Evolutionary conservation across 2,329 filamentous ascomycete genomes (phyloP), one percentile per base, ranked within the genome.

Genomic region (Ascosphaera apis): DNA sequence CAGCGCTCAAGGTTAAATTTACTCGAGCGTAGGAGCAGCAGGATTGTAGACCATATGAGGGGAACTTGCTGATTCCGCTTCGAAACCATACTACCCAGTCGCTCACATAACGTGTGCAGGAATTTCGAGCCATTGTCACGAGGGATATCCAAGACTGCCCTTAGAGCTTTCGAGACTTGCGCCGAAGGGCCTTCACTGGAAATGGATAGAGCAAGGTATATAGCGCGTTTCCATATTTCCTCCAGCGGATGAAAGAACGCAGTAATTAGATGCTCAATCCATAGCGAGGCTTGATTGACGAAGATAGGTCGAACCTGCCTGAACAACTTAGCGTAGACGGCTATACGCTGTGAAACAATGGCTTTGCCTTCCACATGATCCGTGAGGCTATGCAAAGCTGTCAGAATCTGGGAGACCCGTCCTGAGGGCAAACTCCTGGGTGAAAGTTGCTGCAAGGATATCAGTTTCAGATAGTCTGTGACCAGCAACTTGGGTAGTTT

Each of bases 41-140:
- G 70, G 2, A 91, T 62, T 25, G 82, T 69, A 39, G 78, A 77
- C 86, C 86, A 95, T 15, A 95, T 80, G 43, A 83, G 78, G 4
- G 88, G 84, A 1, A 91, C 83, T 28, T 70, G 63, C 0, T 63
- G 15, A 9, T 72, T 66, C 42, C 72, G 67, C 17, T 58, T 56
- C 3, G 58, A 47, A 43, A 76, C 63, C 72, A 88, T 80, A 8
- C 63, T 60, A 38, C 66, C 67, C 36, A 95, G 61, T 21, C 70
- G 67, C 15, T 67, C 61, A 30, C 69, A 67, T 44, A 86, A 73
- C 45, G 73, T 75, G 7, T 76, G 67, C 27, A 75, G 71, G 45
- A 83, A 80, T 13, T 62, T 72, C 37, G 63, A 62, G 34, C 67
- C 66, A 15, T 72, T 51, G 23, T 62, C 58, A 18, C 61, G 58